phyloP scores from a whole-genome alignment of 1,284 basidiomycete species.

The Coniophora puteana region DNA sequence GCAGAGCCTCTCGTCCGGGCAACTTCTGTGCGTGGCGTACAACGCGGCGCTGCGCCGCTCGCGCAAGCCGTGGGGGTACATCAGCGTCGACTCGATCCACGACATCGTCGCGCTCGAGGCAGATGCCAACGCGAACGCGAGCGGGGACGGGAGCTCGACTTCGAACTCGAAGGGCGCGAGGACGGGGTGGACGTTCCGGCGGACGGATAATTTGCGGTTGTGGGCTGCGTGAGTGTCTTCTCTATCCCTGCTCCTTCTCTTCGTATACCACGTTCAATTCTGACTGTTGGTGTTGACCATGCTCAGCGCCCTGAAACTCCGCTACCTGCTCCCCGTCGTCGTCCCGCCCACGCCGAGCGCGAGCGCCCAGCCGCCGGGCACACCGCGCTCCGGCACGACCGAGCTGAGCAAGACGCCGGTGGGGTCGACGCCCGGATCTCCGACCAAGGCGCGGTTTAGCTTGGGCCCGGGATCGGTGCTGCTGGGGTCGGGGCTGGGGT shows the following conservation, averaged over 20 bases:
- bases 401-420: no score
- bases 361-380: slow-evolving; percentile 23
- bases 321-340: slow-evolving; percentile 70
- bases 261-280: not conserved
- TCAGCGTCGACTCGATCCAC: slow-evolving; percentile 74
- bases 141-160: slow-evolving; percentile 32
- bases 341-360: slow-evolving; percentile 39
- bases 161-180: slow-evolving; percentile 29
- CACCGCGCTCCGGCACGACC: slow-evolving; percentile 18
- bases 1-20: slow-evolving; percentile 67
- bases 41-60: slow-evolving; percentile 78
- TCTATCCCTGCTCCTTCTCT: not conserved
- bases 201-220: slow-evolving; percentile 77
- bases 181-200: slow-evolving; percentile 75
- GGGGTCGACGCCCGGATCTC: no score
- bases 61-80: slow-evolving; percentile 84
- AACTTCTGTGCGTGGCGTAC: slow-evolving; percentile 77
- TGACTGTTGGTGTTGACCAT: slow-evolving; percentile 8
- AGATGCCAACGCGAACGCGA: slow-evolving; percentile 32
- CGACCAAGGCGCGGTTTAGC: slow-evolving; percentile 11
- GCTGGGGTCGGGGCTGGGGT: slow-evolving; percentile 2
- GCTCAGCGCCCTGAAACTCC: slow-evolving; percentile 71
- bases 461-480: slow-evolving; percentile 10
- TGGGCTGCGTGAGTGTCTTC: slow-evolving; percentile 73
- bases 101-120: slow-evolving; percentile 66